These are phyloP conservation scores for Saturnispora dispora DNA, from an alignment of 805 yeast genomes.

Conservation along the genomic window DNA sequence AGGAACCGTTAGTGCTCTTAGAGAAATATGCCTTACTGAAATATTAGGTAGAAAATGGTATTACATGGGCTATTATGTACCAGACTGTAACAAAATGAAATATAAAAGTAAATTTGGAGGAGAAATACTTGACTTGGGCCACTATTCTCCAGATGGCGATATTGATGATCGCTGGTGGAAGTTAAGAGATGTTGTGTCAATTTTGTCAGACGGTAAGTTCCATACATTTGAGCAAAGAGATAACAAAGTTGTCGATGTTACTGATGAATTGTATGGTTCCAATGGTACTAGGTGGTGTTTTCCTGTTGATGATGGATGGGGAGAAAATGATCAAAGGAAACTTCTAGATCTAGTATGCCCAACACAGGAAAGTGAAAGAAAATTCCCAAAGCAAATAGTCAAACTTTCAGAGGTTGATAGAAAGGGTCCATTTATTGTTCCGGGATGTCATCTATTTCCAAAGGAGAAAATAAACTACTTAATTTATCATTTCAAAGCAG, in stretches of 20 bases:
- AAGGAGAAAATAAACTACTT: neutral
- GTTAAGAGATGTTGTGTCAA: constrained; percentile 10
- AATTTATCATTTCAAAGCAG: neutral
- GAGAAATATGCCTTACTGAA: constrained; percentile 53
- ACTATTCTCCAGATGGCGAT: neutral
- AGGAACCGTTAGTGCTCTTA: constrained; percentile 69
- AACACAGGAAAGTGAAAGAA: neutral
- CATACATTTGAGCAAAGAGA: constrained; percentile 5
- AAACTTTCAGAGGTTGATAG: neutral
- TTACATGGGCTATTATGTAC: constrained; percentile 73
- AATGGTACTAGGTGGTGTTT: constrained; percentile 15
- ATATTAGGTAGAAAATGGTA: constrained; percentile 46
- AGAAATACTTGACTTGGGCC: constrained; percentile 46
- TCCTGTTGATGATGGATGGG: neutral
- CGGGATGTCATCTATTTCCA: constrained; percentile 3
- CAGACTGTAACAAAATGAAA: constrained; percentile 73
- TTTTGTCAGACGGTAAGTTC: constrained; percentile 8
- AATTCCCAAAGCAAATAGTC: neutral
- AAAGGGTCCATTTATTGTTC: constrained; percentile 2
- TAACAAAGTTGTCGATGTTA: constrained; percentile 15
- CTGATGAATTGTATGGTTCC: constrained; percentile 33
- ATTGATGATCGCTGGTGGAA: constrained; percentile 11
- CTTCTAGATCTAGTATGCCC: neutral
- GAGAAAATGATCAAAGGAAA: neutral
- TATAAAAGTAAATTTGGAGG: constrained; percentile 79